Percentiles rank a stretch among this genome's conserved stretches.
phyloP scores from a whole-genome alignment of 768 basidiomycete species.

The Tylopilus subfusipes region DNA sequence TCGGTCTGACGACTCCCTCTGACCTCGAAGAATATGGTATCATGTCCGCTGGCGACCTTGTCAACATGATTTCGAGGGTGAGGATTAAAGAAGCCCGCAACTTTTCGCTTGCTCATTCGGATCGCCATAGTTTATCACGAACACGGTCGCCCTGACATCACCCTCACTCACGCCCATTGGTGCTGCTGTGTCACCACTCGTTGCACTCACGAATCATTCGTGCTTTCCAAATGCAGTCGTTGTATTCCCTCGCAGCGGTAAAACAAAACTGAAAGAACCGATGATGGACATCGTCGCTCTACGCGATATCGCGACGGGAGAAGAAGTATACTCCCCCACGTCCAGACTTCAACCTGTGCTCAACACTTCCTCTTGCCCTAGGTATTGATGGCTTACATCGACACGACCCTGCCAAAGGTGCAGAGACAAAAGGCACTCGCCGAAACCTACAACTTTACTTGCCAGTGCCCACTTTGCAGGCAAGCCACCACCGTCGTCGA shows the following conservation, averaged over 20 bases:
- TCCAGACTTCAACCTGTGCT: not conserved
- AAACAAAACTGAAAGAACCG: conserved; percentile 44
- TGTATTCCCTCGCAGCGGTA: conserved; percentile 72
- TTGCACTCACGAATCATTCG: conserved; percentile 85
- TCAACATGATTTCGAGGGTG: conserved; percentile 71
- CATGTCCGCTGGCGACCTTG: conserved; percentile 56
- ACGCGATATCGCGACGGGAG: conserved; percentile 53
- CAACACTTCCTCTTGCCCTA: conserved; percentile 27
- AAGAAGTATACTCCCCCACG: conserved; percentile 54
- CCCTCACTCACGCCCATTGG: conserved; percentile 80
- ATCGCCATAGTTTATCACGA: conserved; percentile 72
- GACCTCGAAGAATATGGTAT: conserved; percentile 60
- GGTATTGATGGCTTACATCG: conserved; percentile 84
- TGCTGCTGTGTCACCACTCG: conserved; percentile 72
- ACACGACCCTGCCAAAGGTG: conserved; percentile 65
- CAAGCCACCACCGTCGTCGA: conserved; percentile 39
- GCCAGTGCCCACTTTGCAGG: conserved; percentile 61
- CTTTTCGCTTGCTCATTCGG: not conserved
- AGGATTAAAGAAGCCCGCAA: conserved; percentile 10
- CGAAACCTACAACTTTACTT: conserved; percentile 78
- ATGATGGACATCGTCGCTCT: conserved; percentile 72
- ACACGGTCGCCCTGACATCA: conserved; percentile 83
- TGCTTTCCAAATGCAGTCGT: conserved; percentile 86
- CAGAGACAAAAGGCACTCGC: conserved; percentile 54
- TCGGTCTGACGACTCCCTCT: conserved; percentile 54